These are phyloP conservation scores for Diaporthe vaccinii DNA, from an alignment of 2,329 filamentous ascomycete species.

Conservation along the genomic window DNA sequence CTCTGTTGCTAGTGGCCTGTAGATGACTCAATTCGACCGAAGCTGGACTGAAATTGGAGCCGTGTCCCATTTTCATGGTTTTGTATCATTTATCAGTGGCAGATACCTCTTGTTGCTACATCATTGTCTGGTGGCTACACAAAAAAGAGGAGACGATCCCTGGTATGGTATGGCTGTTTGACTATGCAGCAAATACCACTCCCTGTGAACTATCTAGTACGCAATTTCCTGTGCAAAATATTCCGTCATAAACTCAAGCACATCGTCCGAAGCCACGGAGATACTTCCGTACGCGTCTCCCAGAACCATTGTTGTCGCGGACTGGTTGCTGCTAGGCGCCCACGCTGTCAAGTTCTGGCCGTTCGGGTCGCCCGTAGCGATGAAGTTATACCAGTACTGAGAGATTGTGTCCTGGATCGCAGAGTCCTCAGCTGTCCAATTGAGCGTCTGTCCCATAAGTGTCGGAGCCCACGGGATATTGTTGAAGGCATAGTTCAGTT, in stretches of 20 bases:
- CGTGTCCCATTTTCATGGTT: no score
- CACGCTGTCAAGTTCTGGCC: constrained; percentile 41
- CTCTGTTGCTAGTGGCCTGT: no score
- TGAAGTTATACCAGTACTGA: constrained; percentile 41
- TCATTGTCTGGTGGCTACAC: no score
- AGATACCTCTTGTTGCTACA: no score
- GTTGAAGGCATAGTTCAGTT: constrained; percentile 51
- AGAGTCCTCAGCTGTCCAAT: constrained; percentile 48
- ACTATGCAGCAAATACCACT: no score
- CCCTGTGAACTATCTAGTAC: background rate
- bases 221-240: constrained; percentile 11
- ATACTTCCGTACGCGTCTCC: constrained; percentile 34
- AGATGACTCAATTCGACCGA: no score
- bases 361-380: constrained; percentile 37
- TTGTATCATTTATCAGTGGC: no score
- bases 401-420: constrained; percentile 45
- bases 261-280: constrained; percentile 20
- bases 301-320: constrained; percentile 34
- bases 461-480: constrained; percentile 46
- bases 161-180: no score
- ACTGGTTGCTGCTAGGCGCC: constrained; percentile 33
- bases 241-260: constrained; percentile 24
- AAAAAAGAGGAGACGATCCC: no score
- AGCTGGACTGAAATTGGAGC: no score
- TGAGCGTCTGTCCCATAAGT: constrained; percentile 38